Conservation (phyloP, 768 basidiomycete genomes). For the Holtermanniella nyarrowii region DNA sequence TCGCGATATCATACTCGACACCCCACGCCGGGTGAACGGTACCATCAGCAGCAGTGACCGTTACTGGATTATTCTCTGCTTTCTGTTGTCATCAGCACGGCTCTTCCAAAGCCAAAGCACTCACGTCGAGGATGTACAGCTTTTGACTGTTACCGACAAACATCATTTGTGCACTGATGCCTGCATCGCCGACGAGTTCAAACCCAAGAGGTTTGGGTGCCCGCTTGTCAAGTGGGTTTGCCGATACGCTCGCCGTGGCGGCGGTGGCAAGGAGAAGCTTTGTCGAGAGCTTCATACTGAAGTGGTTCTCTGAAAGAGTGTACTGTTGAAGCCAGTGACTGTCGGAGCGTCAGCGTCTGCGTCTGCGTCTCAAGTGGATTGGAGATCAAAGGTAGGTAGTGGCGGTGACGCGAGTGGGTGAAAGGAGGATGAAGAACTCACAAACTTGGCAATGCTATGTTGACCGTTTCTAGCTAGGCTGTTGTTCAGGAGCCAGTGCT, state of each 20-base stretch:
- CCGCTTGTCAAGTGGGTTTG: not conserved
- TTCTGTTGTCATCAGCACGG: constrained; percentile 64
- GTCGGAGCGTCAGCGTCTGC: too few species aligned
- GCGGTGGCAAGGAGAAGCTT: too few species aligned
- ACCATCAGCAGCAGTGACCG: constrained; percentile 28
- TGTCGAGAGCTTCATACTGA: too few species aligned
- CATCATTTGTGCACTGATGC: constrained; percentile 37
- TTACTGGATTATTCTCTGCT: constrained; percentile 39
- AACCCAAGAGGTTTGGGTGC: constrained; percentile 1
- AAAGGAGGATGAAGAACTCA: too few species aligned
- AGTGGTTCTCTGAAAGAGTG: too few species aligned
- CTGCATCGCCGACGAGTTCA: constrained; percentile 29
- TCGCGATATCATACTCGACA: constrained; percentile 50
- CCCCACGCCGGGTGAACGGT: constrained; percentile 48
- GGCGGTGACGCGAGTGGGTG: too few species aligned
- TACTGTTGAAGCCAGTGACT: too few species aligned
- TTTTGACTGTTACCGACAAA: not conserved
- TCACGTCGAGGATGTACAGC: constrained; percentile 17
- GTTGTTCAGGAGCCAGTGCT: too few species aligned
- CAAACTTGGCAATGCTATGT: too few species aligned
- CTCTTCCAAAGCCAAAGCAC: constrained; percentile 9
- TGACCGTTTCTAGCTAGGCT: too few species aligned
- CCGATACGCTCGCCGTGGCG: not conserved
- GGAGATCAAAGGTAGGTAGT: too few species aligned
- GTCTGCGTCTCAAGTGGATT: too few species aligned